Conservation (phyloP, 768 basidiomycete species). For the Macrolepiota fuliginosa region DNA sequence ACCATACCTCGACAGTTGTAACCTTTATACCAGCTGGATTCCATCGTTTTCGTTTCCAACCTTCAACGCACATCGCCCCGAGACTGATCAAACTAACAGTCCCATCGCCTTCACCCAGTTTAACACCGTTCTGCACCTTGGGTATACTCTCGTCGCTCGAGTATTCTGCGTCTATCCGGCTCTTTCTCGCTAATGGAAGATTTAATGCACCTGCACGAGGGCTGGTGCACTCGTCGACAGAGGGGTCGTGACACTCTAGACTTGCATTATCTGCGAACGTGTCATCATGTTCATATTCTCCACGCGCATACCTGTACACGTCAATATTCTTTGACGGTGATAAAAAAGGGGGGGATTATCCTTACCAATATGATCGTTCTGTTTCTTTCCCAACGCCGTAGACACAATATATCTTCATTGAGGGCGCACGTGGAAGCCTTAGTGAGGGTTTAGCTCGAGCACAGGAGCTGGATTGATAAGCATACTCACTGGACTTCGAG, state of each 20-base stretch:
- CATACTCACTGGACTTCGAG: slow-evolving; percentile 64
- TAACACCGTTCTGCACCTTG: slow-evolving; percentile 79
- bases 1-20: slow-evolving; percentile 78
- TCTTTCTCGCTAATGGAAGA: slow-evolving; percentile 51
- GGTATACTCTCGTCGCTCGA: slow-evolving; percentile 61
- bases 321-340: neutral
- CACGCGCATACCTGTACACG: slow-evolving; percentile 63
- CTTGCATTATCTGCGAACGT: slow-evolving; percentile 40
- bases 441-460: neutral
- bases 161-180: slow-evolving; percentile 86
- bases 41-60: slow-evolving; percentile 88
- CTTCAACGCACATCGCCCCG: slow-evolving; percentile 96
- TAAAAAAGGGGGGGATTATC: slow-evolving; percentile 1
- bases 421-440: slow-evolving; percentile 86
- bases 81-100: slow-evolving; percentile 84
- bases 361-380: slow-evolving; percentile 88
- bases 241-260: slow-evolving; percentile 43
- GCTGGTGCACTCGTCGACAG: slow-evolving; percentile 39
- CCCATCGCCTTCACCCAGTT: slow-evolving; percentile 94
- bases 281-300: slow-evolving; percentile 67
- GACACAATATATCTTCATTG: slow-evolving; percentile 88
- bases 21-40: slow-evolving; percentile 90
- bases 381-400: slow-evolving; percentile 98
- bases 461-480: neutral
- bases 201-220: slow-evolving; percentile 44